A percentile compares a stretch with the other conserved stretches of the same genome.
These are phyloP conservation scores for Phytopythium cucurbitacearum DNA, from an alignment of 352 stramenopile genomes.

Conservation along the genomic window DNA sequence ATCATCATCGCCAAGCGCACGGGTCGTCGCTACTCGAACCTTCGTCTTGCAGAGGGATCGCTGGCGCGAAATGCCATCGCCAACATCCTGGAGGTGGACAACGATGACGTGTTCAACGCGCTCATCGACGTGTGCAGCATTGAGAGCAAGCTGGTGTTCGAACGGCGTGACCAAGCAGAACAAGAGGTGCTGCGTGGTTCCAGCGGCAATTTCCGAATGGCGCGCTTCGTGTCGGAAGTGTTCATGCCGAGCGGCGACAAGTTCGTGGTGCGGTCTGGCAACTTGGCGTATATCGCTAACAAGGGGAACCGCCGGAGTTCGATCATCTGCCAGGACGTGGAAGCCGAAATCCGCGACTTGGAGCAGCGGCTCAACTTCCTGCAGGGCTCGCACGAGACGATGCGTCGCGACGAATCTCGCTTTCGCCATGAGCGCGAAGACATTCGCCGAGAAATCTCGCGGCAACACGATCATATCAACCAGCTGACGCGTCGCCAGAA, in stretches of 20 bases:
- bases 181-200: slow-evolving; percentile 42
- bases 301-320: slow-evolving; percentile 55
- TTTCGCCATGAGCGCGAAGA: slow-evolving; percentile 49
- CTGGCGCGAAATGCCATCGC: slow-evolving; percentile 62
- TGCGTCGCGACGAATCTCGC: slow-evolving; percentile 47
- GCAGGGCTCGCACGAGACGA: slow-evolving; percentile 33
- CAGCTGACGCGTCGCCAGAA: slow-evolving; percentile 52
- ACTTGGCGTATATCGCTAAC: slow-evolving; percentile 79
- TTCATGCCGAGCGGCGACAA: slow-evolving; percentile 73
- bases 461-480: slow-evolving; percentile 53
- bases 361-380: slow-evolving; percentile 46
- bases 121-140: slow-evolving; percentile 74
- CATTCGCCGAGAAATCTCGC: slow-evolving; percentile 27
- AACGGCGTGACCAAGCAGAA: slow-evolving; percentile 55
- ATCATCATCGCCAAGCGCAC: slow-evolving; percentile 75
- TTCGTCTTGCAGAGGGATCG: slow-evolving; percentile 49
- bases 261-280: slow-evolving; percentile 69
- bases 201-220: slow-evolving; percentile 60
- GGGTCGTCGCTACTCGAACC: slow-evolving; percentile 43
- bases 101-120: slow-evolving; percentile 82
- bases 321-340: slow-evolving; percentile 73
- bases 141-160: slow-evolving; percentile 71
- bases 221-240: slow-evolving; percentile 60
- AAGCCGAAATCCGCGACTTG: slow-evolving; percentile 56
- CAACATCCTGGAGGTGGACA: slow-evolving; percentile 67